phyloP scores from a whole-genome alignment of 1,284 basidiomycete genomes.

The Cutaneotrichosporon dermatis region DNA sequence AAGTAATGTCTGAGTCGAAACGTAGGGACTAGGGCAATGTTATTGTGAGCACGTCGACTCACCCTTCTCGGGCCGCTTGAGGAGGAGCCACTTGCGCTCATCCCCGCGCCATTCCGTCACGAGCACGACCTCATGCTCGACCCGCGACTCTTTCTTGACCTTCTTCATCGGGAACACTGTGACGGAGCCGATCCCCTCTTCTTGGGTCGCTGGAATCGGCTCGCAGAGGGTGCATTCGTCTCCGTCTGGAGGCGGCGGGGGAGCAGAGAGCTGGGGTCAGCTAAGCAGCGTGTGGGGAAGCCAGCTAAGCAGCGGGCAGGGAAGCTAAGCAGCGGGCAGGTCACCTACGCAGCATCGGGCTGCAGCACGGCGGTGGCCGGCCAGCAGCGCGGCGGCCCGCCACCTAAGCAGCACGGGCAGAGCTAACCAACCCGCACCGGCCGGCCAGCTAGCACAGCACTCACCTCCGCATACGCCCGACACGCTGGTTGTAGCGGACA shows the following conservation, averaged over 20 bases:
- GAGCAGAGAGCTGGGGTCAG: conserved; percentile 20
- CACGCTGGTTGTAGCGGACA: conserved; percentile 72
- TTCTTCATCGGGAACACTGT: conserved; percentile 82
- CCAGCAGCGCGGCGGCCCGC: too few relatives aligned
- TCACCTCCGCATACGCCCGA: conserved; percentile 57
- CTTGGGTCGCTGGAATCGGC: conserved; percentile 37
- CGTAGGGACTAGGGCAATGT: too few relatives aligned
- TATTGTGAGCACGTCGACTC: too few relatives aligned
- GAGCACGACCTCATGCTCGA: conserved; percentile 80
- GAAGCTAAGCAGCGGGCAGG: too few relatives aligned
- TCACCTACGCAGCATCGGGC: too few relatives aligned
- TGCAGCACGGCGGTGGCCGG: too few relatives aligned
- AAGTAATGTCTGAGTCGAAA: too few relatives aligned
- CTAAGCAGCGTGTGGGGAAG: not conserved
- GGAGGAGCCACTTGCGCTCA: conserved; percentile 61
- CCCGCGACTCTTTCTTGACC: conserved; percentile 73
- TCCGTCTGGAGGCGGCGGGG: conserved; percentile 26
- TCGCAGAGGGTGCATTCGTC: conserved; percentile 74
- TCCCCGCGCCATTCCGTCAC: conserved; percentile 68
- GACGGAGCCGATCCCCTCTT: conserved; percentile 48
- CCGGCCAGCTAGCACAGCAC: too few relatives aligned
- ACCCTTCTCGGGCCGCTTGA: conserved; percentile 79
- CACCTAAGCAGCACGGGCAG: too few relatives aligned
- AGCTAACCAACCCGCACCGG: too few relatives aligned
- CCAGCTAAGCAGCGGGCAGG: too few relatives aligned